phyloP scores from a whole-genome alignment of 1,139 yeast species.

The Geotrichum candidum region DNA sequence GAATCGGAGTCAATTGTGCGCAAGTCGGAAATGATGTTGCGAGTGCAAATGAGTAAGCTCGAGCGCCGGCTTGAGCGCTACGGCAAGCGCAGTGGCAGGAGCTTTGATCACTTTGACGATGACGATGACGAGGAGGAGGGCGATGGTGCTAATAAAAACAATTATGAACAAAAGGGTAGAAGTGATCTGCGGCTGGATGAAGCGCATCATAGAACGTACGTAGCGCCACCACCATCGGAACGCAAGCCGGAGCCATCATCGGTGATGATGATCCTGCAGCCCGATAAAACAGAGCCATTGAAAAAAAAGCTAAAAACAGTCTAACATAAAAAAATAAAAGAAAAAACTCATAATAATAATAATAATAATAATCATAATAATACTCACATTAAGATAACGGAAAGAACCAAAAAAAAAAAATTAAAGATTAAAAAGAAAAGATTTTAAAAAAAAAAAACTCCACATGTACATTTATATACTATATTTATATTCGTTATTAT shows the following conservation, averaged over 20 bases:
- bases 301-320: not conserved
- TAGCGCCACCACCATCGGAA: not conserved
- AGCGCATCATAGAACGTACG: not conserved
- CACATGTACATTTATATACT: not conserved
- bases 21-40: conserved; percentile 21
- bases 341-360: not conserved
- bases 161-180: not conserved
- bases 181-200: not conserved
- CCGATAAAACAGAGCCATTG: not conserved
- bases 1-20: conserved; percentile 22
- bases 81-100: not conserved
- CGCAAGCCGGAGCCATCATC: not conserved
- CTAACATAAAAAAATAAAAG: not conserved
- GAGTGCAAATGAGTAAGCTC: conserved; percentile 15
- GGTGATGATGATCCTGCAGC: not conserved
- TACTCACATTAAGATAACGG: too few species aligned
- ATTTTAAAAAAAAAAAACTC: not conserved
- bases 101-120: not conserved
- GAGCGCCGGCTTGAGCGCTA: conserved; percentile 8
- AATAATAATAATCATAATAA: not conserved
- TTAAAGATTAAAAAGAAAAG: not conserved
- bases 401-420: too few species aligned
- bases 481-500: not conserved
- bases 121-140: not conserved
- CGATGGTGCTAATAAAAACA: not conserved